Conservation (phyloP, 169 alveolate species). For the Eimeria acervulina region DNA sequence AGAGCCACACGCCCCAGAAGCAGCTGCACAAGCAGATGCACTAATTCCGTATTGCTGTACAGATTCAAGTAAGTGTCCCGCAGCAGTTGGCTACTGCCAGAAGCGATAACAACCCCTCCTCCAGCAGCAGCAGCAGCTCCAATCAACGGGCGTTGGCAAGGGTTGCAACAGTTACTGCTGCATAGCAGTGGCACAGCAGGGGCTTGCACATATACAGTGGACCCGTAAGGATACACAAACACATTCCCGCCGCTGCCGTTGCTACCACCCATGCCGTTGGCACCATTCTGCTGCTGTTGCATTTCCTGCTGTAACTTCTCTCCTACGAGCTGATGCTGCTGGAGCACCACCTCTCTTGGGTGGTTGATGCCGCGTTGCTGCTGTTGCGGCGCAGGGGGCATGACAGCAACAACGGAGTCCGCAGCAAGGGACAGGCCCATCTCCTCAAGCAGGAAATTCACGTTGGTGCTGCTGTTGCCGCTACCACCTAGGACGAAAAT, state of each 20-base stretch:
- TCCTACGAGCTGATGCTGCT: conserved; percentile 49
- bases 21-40: conserved; percentile 29
- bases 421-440: conserved; percentile 68
- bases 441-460: conserved; percentile 49
- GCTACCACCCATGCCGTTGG: background rate
- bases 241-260: background rate
- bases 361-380: conserved; percentile 52
- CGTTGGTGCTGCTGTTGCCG: conserved; percentile 43
- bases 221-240: conserved; percentile 33
- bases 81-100: conserved; percentile 54
- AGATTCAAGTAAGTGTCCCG: conserved; percentile 49
- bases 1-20: conserved; percentile 22
- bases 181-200: conserved; percentile 61
- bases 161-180: conserved; percentile 58
- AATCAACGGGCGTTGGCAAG: conserved; percentile 51
- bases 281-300: background rate
- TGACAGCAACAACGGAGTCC: conserved; percentile 35
- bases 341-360: conserved; percentile 68
- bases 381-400: conserved; percentile 53
- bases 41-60: conserved; percentile 24
- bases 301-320: conserved; percentile 21
- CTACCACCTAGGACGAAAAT: conserved; percentile 51
- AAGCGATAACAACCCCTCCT: conserved; percentile 64
- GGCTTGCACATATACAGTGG: conserved; percentile 48
- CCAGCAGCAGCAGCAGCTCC: conserved; percentile 68